A percentile compares a stretch with the other conserved stretches of the same genome.
These are phyloP conservation scores for Trametopsis cervina DNA, from an alignment of 768 basidiomycete species.

Conservation along the genomic window DNA sequence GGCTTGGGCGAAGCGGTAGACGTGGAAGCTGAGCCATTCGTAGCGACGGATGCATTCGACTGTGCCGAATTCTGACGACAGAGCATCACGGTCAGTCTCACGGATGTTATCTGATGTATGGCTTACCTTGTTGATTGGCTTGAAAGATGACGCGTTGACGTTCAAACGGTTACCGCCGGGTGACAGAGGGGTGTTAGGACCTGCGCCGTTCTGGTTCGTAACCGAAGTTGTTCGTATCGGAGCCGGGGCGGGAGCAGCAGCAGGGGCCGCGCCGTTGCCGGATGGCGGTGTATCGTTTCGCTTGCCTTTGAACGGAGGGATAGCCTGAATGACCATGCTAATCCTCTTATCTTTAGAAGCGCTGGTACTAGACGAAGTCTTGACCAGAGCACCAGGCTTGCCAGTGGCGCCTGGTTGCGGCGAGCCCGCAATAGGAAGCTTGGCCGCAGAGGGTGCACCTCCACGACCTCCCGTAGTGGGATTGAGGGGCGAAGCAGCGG, in stretches of 20 bases:
- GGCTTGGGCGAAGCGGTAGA: conserved; percentile 52
- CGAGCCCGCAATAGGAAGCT: conserved; percentile 9
- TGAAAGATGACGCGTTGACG: conserved; percentile 86
- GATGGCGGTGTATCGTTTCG: conserved; percentile 29
- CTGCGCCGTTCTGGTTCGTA: conserved; percentile 8
- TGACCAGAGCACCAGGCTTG: conserved; percentile 10
- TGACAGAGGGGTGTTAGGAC: conserved; percentile 36
- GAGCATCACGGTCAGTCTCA: no score
- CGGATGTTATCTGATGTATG: neutral
- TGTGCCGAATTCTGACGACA: conserved; percentile 11
- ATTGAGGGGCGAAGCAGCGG: conserved; percentile 35
- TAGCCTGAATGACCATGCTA: conserved; percentile 79
- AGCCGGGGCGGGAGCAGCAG: conserved; percentile 10
- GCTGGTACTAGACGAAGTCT: conserved; percentile 15
- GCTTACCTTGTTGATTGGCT: conserved; percentile 74
- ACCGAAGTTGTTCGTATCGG: conserved; percentile 18
- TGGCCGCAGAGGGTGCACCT: conserved; percentile 15
- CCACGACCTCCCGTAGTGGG: conserved; percentile 35
- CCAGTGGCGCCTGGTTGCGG: conserved; percentile 12
- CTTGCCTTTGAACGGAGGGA: conserved; percentile 82
- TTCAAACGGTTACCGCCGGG: conserved; percentile 68
- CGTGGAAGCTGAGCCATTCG: conserved; percentile 28
- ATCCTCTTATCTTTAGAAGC: conserved; percentile 26
- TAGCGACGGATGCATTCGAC: conserved; percentile 25
- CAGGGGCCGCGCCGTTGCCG: conserved; percentile 19